Evolutionary conservation across 1,139 yeast genomes (phyloP).

Genomic region (Debaryomyces psychrophilus): DNA sequence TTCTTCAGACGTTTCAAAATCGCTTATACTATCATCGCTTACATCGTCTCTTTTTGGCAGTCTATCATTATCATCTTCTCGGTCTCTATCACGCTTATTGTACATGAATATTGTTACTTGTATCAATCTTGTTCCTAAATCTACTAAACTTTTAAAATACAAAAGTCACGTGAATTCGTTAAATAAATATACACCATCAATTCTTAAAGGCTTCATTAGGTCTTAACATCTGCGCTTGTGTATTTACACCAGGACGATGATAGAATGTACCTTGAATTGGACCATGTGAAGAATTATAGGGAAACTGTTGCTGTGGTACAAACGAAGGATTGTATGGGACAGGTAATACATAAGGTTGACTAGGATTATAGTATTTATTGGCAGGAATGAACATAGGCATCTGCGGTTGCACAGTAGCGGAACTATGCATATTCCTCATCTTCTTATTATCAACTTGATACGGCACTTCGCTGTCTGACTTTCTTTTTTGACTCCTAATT

Average conservation of each 20-base stretch:
- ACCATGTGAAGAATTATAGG: not conserved
- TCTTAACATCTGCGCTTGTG: not conserved
- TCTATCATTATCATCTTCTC: conserved; percentile 5
- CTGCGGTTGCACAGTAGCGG: not conserved
- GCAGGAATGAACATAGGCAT: conserved; percentile 1
- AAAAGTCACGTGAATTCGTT: not conserved
- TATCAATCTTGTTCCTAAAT: not conserved
- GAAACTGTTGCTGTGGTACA: conserved; percentile 1
- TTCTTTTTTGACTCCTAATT: not conserved
- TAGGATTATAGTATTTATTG: not conserved
- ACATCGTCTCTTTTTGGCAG: conserved; percentile 2
- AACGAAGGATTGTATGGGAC: not conserved
- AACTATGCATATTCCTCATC: not conserved
- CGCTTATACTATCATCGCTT: conserved; percentile 13
- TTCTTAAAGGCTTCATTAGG: not conserved
- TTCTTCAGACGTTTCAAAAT: conserved; percentile 13
- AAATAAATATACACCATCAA: not conserved
- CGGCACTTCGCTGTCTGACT: not conserved
- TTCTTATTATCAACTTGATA: not conserved
- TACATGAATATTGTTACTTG: conserved; percentile 5
- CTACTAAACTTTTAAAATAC: not conserved
- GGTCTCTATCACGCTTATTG: conserved; percentile 2
- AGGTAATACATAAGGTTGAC: not conserved
- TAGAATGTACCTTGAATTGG: conserved; percentile 5
- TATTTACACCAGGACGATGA: conserved; percentile 3